Evolutionary conservation across 2,329 filamentous ascomycete genomes (phyloP).

Genomic region (Fusarium globosum): DNA sequence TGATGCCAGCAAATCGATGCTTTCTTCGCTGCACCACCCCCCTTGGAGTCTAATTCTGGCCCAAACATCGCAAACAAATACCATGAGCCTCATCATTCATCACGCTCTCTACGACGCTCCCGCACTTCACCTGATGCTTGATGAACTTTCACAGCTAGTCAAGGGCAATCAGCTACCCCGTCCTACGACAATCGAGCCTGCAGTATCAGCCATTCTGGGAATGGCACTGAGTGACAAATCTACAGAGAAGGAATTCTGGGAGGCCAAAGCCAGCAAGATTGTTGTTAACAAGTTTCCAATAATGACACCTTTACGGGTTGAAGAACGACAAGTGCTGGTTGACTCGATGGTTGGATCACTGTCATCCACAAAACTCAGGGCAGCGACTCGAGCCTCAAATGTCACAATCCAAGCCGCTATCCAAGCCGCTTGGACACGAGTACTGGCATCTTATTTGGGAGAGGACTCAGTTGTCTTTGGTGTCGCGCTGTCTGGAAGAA

Average conservation of each 20-base stretch:
- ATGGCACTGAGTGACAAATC: conserved; percentile 43
- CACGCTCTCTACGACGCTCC: conserved; percentile 89
- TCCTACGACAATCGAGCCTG: conserved; percentile 47
- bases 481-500: conserved; percentile 80
- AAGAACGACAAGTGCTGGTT: conserved; percentile 49
- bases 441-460: conserved; percentile 81
- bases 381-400: conserved; percentile 65
- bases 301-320: conserved; percentile 70
- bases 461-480: conserved; percentile 82
- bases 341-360: conserved; percentile 50
- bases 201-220: conserved; percentile 57
- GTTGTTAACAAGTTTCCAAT: conserved; percentile 79
- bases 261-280: conserved; percentile 60
- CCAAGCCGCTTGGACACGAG: conserved; percentile 80
- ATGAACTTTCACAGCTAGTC: conserved; percentile 60
- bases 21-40: conserved; percentile 61
- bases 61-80: conserved; percentile 30
- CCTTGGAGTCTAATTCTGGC: conserved; percentile 72
- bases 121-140: conserved; percentile 74
- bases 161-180: conserved; percentile 17
- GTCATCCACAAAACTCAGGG: conserved; percentile 61
- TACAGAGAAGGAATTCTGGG: conserved; percentile 71
- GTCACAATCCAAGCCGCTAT: conserved; percentile 81
- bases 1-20: conserved; percentile 47
- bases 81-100: conserved; percentile 68